Evolutionary conservation across 371 early-diverging fungal species (phyloP).

Genomic region (Entomophthora muscae): DNA sequence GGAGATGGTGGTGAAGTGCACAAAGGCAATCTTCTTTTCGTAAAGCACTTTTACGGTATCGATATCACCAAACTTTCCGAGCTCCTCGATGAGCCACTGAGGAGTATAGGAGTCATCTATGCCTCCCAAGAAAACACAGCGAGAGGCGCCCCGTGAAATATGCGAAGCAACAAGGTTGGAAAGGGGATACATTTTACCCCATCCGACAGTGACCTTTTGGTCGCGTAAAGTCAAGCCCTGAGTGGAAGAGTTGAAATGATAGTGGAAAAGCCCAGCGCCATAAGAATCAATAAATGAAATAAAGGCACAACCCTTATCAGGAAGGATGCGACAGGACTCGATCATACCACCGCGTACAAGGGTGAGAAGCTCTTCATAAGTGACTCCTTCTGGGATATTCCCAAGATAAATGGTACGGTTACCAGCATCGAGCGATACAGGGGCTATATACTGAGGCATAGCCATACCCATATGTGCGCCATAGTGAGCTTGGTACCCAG

Average conservation of each 20-base stretch:
- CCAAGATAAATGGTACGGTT: conserved; percentile 68
- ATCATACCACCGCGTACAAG: conserved; percentile 56
- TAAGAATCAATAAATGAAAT: conserved; percentile 52
- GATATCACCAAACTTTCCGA: conserved; percentile 43
- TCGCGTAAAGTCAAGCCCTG: conserved; percentile 13
- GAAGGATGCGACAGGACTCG: conserved; percentile 47
- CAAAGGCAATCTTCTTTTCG: conserved; percentile 62
- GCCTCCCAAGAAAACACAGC: conserved; percentile 59
- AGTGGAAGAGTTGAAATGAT: not conserved
- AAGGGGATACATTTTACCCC: conserved; percentile 49
- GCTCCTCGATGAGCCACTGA: conserved; percentile 27
- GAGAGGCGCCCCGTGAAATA: conserved; percentile 43
- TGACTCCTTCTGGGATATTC: conserved; percentile 37
- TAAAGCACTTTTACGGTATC: conserved; percentile 48
- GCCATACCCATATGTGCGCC: not conserved
- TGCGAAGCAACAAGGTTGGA: conserved; percentile 30
- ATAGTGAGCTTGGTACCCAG: not conserved
- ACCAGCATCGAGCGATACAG: conserved; percentile 17
- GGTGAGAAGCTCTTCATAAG: conserved; percentile 48
- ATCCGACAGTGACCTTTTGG: conserved; percentile 46
- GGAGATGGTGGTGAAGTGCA: conserved; percentile 32
- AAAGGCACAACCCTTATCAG: conserved; percentile 63
- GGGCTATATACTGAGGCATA: conserved; percentile 1
- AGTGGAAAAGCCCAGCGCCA: conserved; percentile 30
- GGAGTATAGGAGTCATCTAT: conserved; percentile 34